phyloP scores from a whole-genome alignment of 306 rosid species.

The Ziziphus jujuba region DNA sequence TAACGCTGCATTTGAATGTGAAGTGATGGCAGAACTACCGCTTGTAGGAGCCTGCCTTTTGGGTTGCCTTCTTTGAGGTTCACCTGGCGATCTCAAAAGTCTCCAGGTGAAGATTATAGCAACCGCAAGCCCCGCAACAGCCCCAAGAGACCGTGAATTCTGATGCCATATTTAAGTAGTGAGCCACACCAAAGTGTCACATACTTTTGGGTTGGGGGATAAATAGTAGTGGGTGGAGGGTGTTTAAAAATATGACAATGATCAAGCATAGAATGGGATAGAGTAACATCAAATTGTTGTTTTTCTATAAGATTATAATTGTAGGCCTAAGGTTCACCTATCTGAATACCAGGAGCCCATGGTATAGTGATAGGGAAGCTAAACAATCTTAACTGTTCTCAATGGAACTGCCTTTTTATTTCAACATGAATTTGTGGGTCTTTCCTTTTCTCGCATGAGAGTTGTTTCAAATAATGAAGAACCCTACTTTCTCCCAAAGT shows the following conservation, averaged over 20 bases:
- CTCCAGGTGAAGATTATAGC: slow-evolving; percentile 91
- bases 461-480: neutral
- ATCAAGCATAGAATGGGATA: neutral
- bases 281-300: neutral
- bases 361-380: too few relatives aligned
- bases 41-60: slow-evolving; percentile 71
- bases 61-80: slow-evolving; percentile 61
- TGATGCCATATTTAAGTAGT: slow-evolving; percentile 35
- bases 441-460: too few relatives aligned
- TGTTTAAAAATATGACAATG: neutral
- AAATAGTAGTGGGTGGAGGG: neutral
- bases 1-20: slow-evolving; percentile 44
- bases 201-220: neutral
- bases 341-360: neutral
- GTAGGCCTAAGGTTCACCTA: neutral
- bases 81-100: slow-evolving; percentile 70
- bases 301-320: neutral
- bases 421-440: too few relatives aligned
- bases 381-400: slow-evolving; percentile 1
- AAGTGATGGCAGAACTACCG: slow-evolving; percentile 49
- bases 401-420: too few relatives aligned
- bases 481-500: neutral
- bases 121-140: slow-evolving; percentile 84
- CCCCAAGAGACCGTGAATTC: slow-evolving; percentile 83
- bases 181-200: slow-evolving; percentile 2